A percentile compares a stretch with the other conserved stretches of the same genome.
Evolutionary conservation across 768 basidiomycete genomes (phyloP).

Genomic region (Cystofilobasidium capitatum): DNA sequence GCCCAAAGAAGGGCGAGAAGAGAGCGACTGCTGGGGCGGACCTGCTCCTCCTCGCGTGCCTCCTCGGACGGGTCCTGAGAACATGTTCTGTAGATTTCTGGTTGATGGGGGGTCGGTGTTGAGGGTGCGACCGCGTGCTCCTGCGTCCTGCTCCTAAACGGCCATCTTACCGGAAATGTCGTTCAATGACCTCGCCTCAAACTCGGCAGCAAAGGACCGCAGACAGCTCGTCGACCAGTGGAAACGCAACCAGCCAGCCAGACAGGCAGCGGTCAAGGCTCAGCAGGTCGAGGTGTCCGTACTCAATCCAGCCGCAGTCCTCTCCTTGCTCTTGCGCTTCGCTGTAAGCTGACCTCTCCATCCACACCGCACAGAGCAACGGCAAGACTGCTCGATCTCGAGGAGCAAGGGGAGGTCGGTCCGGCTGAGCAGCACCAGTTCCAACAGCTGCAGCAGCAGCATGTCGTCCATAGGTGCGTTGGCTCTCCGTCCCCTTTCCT

Average conservation of each 20-base stretch:
- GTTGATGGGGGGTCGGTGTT: neutral
- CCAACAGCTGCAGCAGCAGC: slow-evolving; percentile 32
- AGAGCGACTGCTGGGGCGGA: neutral
- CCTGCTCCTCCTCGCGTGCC: slow-evolving; percentile 21
- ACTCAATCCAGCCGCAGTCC: no score
- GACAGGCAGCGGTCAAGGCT: neutral
- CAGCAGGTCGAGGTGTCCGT: no score
- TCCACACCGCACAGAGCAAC: neutral
- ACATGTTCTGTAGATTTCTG: neutral
- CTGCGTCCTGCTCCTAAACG: no score
- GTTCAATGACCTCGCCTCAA: slow-evolving; percentile 2
- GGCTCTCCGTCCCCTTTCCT: neutral
- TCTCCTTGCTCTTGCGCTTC: no score
- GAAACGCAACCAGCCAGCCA: neutral
- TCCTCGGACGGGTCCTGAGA: neutral
- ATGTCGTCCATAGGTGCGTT: neutral
- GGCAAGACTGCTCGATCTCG: slow-evolving; percentile 8
- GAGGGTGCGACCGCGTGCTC: no score
- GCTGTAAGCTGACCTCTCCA: no score
- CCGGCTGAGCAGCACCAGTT: slow-evolving; percentile 35
- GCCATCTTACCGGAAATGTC: no score
- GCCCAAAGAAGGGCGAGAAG: neutral
- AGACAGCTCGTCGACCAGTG: neutral
- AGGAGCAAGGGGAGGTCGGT: slow-evolving; percentile 21
- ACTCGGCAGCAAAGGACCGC: neutral